Evolutionary conservation across 2,329 filamentous ascomycete species (phyloP).

Genomic region (Colletotrichum sp.): DNA sequence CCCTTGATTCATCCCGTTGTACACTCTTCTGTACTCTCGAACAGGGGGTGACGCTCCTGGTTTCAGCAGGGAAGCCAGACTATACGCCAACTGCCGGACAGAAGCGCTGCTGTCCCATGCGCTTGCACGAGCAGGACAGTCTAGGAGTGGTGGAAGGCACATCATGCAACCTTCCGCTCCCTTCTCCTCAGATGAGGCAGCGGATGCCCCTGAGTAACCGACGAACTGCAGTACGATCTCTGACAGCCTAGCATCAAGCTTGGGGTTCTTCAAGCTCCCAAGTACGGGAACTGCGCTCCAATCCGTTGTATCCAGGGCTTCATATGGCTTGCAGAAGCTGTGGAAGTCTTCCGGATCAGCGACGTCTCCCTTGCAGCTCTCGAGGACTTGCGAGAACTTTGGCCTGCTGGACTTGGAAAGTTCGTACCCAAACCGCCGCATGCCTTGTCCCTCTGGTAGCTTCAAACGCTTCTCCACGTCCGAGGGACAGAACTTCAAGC

Average conservation of each 20-base stretch:
- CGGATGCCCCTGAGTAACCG: slow-evolving; percentile 33
- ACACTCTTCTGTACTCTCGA: slow-evolving; percentile 42
- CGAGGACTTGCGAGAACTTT: slow-evolving; percentile 21
- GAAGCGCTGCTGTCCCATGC: slow-evolving; percentile 60
- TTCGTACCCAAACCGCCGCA: slow-evolving; percentile 41
- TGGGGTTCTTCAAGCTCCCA: neutral
- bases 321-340: slow-evolving; percentile 37
- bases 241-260: slow-evolving; percentile 43
- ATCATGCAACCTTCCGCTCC: slow-evolving; percentile 43
- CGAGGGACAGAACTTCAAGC: slow-evolving; percentile 31
- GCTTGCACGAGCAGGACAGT: slow-evolving; percentile 58
- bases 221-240: slow-evolving; percentile 40
- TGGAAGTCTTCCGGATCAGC: slow-evolving; percentile 28
- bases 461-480: slow-evolving; percentile 48
- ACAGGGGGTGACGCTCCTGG: slow-evolving; percentile 24
- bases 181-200: slow-evolving; percentile 30
- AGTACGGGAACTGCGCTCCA: slow-evolving; percentile 10
- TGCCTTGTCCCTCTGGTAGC: slow-evolving; percentile 33
- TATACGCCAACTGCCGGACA: slow-evolving; percentile 61
- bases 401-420: slow-evolving; percentile 32
- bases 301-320: slow-evolving; percentile 7
- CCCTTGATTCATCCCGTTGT: slow-evolving; percentile 8
- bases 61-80: slow-evolving; percentile 35
- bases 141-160: slow-evolving; percentile 70
- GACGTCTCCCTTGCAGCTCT: slow-evolving; percentile 6